Conservation (phyloP, 2,329 filamentous ascomycete species). For the Fusarium sp. region DNA sequence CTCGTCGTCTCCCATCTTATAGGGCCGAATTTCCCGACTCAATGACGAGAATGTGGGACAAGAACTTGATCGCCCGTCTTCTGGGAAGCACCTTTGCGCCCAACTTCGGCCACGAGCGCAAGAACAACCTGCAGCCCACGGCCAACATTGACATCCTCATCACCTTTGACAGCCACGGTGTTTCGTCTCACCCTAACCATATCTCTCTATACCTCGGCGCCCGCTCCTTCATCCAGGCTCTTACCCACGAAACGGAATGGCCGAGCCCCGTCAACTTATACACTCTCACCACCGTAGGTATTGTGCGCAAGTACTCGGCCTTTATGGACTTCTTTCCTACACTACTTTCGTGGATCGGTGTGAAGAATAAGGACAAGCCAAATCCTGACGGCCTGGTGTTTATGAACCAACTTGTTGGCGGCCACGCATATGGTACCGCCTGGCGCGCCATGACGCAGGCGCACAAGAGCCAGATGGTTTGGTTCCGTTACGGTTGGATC, state of each 20-base stretch:
- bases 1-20: neutral
- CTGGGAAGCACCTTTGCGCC: conserved; percentile 83
- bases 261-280: conserved; percentile 86
- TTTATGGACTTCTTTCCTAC: conserved; percentile 84
- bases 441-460: conserved; percentile 90
- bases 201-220: conserved; percentile 89
- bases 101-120: conserved; percentile 61
- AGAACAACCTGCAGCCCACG: conserved; percentile 56
- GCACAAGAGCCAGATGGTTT: conserved; percentile 97
- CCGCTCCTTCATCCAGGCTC: conserved; percentile 75
- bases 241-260: conserved; percentile 77
- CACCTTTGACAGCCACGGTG: conserved; percentile 87
- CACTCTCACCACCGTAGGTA: conserved; percentile 80
- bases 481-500: conserved; percentile 99
- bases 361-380: conserved; percentile 50
- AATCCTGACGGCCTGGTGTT: conserved; percentile 76
- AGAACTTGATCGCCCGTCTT: conserved; percentile 77
- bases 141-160: conserved; percentile 83
- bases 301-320: conserved; percentile 85
- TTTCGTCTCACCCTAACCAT: conserved; percentile 95
- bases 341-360: conserved; percentile 62
- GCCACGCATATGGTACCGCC: conserved; percentile 68
- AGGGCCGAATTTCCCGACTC: conserved; percentile 84
- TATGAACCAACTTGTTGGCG: conserved; percentile 77
- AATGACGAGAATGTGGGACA: conserved; percentile 85